phyloP scores from a whole-genome alignment of 2,329 filamentous ascomycete species.

The Penicillium hordei region DNA sequence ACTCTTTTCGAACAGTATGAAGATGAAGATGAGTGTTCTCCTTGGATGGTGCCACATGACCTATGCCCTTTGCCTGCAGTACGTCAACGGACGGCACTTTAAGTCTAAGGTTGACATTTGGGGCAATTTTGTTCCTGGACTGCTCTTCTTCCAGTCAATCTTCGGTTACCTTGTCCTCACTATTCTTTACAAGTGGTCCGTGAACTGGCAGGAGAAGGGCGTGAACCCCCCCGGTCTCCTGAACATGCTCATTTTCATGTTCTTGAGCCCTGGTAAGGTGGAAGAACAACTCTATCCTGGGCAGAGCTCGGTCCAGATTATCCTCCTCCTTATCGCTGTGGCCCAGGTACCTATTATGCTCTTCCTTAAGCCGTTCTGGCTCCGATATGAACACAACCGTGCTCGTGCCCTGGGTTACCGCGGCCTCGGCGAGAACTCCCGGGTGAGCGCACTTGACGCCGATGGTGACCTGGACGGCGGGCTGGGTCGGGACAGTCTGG shows the following conservation, averaged over 20 bases:
- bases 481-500: slow-evolving; percentile 65
- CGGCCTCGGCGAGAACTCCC: slow-evolving; percentile 83
- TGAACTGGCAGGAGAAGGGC: slow-evolving; percentile 74
- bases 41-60: slow-evolving; percentile 92
- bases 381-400: slow-evolving; percentile 89
- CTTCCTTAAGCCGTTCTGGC: slow-evolving; percentile 93
- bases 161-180: slow-evolving; percentile 94
- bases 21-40: slow-evolving; percentile 99
- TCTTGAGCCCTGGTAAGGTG: slow-evolving; percentile 76
- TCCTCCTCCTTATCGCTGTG: slow-evolving; percentile 78
- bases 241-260: slow-evolving; percentile 99
- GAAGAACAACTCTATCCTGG: slow-evolving; percentile 71
- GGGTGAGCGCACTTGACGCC: slow-evolving; percentile 85
- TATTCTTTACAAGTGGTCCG: slow-evolving; percentile 95
- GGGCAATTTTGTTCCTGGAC: slow-evolving; percentile 95
- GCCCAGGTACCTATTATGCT: slow-evolving; percentile 85
- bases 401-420: slow-evolving; percentile 87
- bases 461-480: slow-evolving; percentile 72
- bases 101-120: slow-evolving; percentile 93
- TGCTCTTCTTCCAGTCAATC: slow-evolving; percentile 99
- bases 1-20: slow-evolving; percentile 96
- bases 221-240: slow-evolving; percentile 78
- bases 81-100: slow-evolving; percentile 92
- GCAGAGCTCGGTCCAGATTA: slow-evolving; percentile 72
- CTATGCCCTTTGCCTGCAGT: slow-evolving; percentile 90